Evolutionary conservation across 176 grass and related monocot species (phyloP), one percentile per base, ranked within the genome.

Genomic region (Oryza brachyantha): DNA sequence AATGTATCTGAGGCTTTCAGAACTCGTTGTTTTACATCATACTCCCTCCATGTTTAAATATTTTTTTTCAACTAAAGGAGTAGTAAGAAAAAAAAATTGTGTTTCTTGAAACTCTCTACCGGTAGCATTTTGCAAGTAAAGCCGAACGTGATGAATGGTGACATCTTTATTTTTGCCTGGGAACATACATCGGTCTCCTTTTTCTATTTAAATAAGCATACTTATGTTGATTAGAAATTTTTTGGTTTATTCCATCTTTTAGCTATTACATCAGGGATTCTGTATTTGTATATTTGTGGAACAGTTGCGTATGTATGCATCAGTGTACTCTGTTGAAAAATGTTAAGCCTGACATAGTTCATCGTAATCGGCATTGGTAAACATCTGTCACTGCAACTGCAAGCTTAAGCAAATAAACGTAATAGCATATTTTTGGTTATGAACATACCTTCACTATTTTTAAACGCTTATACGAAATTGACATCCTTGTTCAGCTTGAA

Each of bases 21-120:
- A n/a, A n/a, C n/a, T n/a, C n/a, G n/a, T n/a, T n/a, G n/a, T n/a
- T n/a, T n/a, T n/a, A n/a, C n/a, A n/a, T n/a, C n/a, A n/a, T n/a
- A n/a, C n/a, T n/a, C n/a, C n/a, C n/a, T n/a, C n/a, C n/a, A n/a
- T n/a, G n/a, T n/a, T n/a, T n/a, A n/a, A n/a, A n/a, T n/a, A n/a
- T n/a, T n/a, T n/a, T n/a, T n/a, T n/a, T n/a, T n/a, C n/a, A n/a
- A n/a, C n/a, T n/a, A n/a, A n/a, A n/a, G n/a, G n/a, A n/a, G n/a
- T n/a, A n/a, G n/a, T n/a, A n/a, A n/a, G n/a, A n/a, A n/a, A 3
- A 35, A 69, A 1, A 72, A 72, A 0, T 21, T 19, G 5, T 26
- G 29, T 81, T 81, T 64, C 13, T 74, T 65, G 14, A 29, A 64
- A 39, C 1, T 64, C 10, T 64, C 59, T 74, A 61, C 60, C n/a